Conservation (phyloP, 179 eudicot genomes). For the Carnegiea gigantea region DNA sequence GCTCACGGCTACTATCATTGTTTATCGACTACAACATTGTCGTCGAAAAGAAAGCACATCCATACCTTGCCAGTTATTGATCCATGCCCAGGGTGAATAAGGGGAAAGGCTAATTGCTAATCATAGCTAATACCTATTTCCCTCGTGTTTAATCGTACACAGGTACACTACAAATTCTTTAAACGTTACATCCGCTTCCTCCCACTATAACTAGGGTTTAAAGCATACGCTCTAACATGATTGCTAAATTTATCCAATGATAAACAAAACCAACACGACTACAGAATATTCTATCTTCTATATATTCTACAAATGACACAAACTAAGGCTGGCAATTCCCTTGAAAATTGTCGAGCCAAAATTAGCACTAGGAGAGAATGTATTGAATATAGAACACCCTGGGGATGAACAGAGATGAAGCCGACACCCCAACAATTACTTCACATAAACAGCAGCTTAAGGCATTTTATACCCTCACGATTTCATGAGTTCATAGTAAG, state of each 20-base stretch:
- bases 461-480: not conserved
- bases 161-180: not conserved
- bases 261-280: too few relatives aligned
- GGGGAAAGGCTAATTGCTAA: too few relatives aligned
- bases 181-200: conserved; percentile 2
- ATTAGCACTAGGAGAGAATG: not conserved
- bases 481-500: not conserved
- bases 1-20: too few relatives aligned
- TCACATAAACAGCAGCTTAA: conserved; percentile 11
- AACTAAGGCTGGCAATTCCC: not conserved
- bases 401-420: not conserved
- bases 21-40: too few relatives aligned
- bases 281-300: not conserved
- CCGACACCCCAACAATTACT: conserved; percentile 10
- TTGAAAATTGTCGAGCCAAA: not conserved
- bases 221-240: conserved; percentile 6
- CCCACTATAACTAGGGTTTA: conserved; percentile 17
- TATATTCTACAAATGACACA: conserved; percentile 12
- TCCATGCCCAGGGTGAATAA: too few relatives aligned
- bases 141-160: not conserved
- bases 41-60: too few relatives aligned
- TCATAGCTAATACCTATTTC: not conserved
- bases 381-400: not conserved
- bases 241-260: too few relatives aligned
- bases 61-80: too few relatives aligned